Base-by-base conservation (phyloP, 768 basidiomycete species). In the Tulasnella sp. region DNA sequence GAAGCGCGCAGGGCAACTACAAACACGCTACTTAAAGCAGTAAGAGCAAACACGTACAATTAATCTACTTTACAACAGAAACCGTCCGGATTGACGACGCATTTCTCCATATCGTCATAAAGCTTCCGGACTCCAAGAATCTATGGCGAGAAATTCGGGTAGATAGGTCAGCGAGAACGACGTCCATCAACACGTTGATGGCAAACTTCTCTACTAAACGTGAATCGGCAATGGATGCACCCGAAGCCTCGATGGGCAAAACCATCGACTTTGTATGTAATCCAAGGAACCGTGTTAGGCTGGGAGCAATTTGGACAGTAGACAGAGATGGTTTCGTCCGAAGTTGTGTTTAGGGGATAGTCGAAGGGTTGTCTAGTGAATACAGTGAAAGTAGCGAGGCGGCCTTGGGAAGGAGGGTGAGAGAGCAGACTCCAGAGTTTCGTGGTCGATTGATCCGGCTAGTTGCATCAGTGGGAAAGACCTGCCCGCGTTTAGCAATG, bases 391-490 rank as follows among this genome's bases (percentile, higher is more conserved):
- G 64, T 39, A 1, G 31, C 12, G 14, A 52, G 25, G 4, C 58
- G 71, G 5, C 8, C 19, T 17, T 67, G 34, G 37, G 45, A 19
- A 14, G 78, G 68, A 52, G 31, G 38, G 38, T 72, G 34, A n/a
- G 77, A 71, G 7, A 78, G 45, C n/a, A n/a, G n/a, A n/a, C n/a
- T n/a, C n/a, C 37, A 78, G 37, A 2, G 78, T 75, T 14, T 52
- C 38, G 4, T 45, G 72, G 67, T 77, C 40, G 38, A 78, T 75
- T 15, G 73, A n/a, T 19, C 49, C 19, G 15, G 73, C 64, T 34
- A 72, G 39, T 7, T 74, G 68, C n/a, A 25, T 17, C 7, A 79
- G 74, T 38, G 78, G 78, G 58, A 78, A 79, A 9, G 49, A 52
- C 49, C 70, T 72, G 31, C 39, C 31, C 25, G n/a, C n/a, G n/a